Evolutionary conservation across 2,329 filamentous ascomycete species (phyloP), one percentile per base, ranked within the genome.

Genomic region (Fusarium falciforme): DNA sequence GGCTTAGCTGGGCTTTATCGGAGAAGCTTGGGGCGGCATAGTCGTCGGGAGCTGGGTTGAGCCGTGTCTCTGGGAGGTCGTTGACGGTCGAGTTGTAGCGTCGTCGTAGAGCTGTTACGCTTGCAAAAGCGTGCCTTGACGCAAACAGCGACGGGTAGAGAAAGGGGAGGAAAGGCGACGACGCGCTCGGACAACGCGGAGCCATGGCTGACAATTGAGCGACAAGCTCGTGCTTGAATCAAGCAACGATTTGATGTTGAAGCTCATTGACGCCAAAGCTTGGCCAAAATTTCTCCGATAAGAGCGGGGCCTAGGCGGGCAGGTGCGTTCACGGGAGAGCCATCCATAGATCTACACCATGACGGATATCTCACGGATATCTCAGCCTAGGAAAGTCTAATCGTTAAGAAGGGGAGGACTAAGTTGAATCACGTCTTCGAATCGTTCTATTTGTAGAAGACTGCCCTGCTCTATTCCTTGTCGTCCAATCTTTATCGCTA

Each of bases 21-120:
- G 94, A 92, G 80, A 99, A 99, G 52, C 92, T 93, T 5, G 94
- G 91, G 35, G 92, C 87, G 17, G 93, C 89, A 83, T 97, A 98
- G 82, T 98, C 94, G 78, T 94, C 92, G 0, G 95, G 94, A 1
- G 89, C 81, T 3, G 96, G 96, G 80, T 98, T 93, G 22, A 98
- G 89, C 72, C 92, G 92, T 6, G 90, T 88, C 47, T 82, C 79
- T 31, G 85, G 83, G 14, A 87, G 80, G 55, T 81, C 77, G 72
- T 83, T 83, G 64, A 80, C 64, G n/a, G 79, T 77, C 12, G 79
- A 75, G 22, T 76, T 83, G 59, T 69, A 77, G 61, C 73, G 73
- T 68, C 65, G 66, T 66, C 54, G 71, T 17, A 73, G 68, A 44
- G 54, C 61, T 33, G 64, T 55, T 36, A 67, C 58, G 49, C 69